phyloP scores from a whole-genome alignment of 441 rosid genomes.

The Gossypium schwendimanii region DNA sequence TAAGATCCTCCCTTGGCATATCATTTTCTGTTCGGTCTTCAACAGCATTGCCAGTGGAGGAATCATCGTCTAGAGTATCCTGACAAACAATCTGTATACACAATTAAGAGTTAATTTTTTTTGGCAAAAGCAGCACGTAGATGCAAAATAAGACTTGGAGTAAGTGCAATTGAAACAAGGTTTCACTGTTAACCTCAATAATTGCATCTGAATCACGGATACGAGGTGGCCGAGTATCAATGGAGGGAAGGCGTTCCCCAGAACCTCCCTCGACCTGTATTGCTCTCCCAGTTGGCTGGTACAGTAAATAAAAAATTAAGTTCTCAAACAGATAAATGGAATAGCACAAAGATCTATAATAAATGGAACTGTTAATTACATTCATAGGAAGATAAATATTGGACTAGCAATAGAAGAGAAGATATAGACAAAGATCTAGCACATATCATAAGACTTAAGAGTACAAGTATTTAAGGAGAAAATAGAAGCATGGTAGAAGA shows the following conservation, averaged over 20 bases:
- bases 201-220: slow-evolving; percentile 88
- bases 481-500: neutral
- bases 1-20: slow-evolving; percentile 29
- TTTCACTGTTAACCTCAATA: slow-evolving; percentile 59
- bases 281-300: slow-evolving; percentile 93
- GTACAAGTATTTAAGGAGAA: neutral
- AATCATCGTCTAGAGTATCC: slow-evolving; percentile 50
- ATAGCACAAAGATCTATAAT: neutral
- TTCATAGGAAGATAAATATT: neutral
- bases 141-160: slow-evolving; percentile 12
- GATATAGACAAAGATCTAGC: neutral
- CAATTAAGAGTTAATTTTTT: slow-evolving; percentile 28
- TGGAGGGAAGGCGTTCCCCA: slow-evolving; percentile 87
- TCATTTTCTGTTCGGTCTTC: slow-evolving; percentile 31
- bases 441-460: neutral
- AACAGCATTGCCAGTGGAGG: slow-evolving; percentile 39
- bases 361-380: neutral
- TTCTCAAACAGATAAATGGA: slow-evolving; percentile 1
- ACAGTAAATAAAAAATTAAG: slow-evolving; percentile 1
- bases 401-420: slow-evolving; percentile 3
- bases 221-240: slow-evolving; percentile 83
- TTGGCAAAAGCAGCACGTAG: slow-evolving; percentile 12
- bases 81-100: slow-evolving; percentile 73
- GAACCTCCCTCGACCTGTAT: slow-evolving; percentile 89
- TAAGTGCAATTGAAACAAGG: slow-evolving; percentile 14